Percentiles rank a stretch among this genome's conserved stretches.
Conservation (phyloP, 2,329 filamentous ascomycete species). For the Monosporascus sp. region DNA sequence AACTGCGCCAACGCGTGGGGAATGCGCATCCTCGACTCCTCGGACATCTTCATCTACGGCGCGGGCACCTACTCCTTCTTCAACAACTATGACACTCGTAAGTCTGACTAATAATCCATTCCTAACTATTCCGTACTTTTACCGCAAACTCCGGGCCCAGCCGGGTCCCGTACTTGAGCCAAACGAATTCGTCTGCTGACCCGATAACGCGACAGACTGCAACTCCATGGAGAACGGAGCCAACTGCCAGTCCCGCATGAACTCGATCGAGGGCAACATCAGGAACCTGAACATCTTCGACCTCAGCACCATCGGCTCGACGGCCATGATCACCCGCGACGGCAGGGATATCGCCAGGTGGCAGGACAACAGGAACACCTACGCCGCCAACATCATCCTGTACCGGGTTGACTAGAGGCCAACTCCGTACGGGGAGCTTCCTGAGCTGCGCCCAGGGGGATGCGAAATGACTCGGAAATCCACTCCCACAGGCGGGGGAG, state of each 20-base stretch:
- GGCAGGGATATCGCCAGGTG: slow-evolving; percentile 25
- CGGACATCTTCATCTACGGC: slow-evolving; percentile 50
- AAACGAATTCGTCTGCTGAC: background rate
- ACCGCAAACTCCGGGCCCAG: too few relatives aligned
- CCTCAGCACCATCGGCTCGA: slow-evolving; percentile 41
- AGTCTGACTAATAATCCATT: slow-evolving; percentile 3
- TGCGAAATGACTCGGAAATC: too few relatives aligned
- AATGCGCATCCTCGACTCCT: slow-evolving; percentile 50
- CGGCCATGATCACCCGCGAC: slow-evolving; percentile 32
- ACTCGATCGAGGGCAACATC: slow-evolving; percentile 31
- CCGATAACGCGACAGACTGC: slow-evolving; percentile 21
- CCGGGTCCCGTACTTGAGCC: background rate
- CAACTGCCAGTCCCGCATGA: slow-evolving; percentile 35
- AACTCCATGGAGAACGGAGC: slow-evolving; percentile 29
- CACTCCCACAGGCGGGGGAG: too few relatives aligned
- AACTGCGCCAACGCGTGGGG: slow-evolving; percentile 51
- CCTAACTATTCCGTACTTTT: too few relatives aligned
- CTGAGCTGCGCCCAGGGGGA: too few relatives aligned
- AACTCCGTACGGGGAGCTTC: too few relatives aligned
- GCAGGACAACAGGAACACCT: slow-evolving; percentile 28
- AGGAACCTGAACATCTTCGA: slow-evolving; percentile 37
- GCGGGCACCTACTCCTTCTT: slow-evolving; percentile 59
- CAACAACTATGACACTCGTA: slow-evolving; percentile 48
- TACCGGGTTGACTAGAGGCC: slow-evolving; percentile 20
- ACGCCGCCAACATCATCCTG: slow-evolving; percentile 26